Conservation (phyloP, 2,329 filamentous ascomycete genomes). For the Ophiostoma sp. region DNA sequence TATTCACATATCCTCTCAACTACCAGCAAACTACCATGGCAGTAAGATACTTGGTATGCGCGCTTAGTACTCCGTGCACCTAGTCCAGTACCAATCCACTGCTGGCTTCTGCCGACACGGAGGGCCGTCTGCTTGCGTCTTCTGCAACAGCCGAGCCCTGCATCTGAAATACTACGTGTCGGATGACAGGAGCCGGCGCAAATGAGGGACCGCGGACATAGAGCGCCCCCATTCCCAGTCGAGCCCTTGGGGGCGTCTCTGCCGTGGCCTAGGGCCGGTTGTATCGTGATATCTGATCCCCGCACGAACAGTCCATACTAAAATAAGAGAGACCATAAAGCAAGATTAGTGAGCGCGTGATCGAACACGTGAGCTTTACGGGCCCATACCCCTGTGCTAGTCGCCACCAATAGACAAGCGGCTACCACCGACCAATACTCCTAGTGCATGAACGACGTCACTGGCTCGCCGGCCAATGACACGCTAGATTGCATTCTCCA, state of each 20-base stretch:
- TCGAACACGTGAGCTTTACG: not conserved
- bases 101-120: not conserved
- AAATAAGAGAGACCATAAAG: not conserved
- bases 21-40: not conserved
- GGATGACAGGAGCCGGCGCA: conserved; percentile 3
- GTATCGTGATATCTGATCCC: not conserved
- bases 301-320: not conserved
- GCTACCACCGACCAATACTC: not conserved
- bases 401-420: not conserved
- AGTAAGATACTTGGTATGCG: not conserved
- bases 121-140: not conserved
- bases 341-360: not conserved
- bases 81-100: not conserved
- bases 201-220: not conserved
- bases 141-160: not conserved
- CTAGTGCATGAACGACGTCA: conserved; percentile 11
- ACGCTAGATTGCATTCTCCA: not conserved
- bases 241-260: not conserved
- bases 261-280: not conserved
- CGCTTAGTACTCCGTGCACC: not conserved
- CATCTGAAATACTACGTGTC: not conserved
- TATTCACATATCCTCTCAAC: not conserved
- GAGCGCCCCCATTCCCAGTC: not conserved
- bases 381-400: not conserved
- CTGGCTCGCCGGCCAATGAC: conserved; percentile 5